Percentiles rank a stretch among this genome's conserved stretches.
phyloP scores from a whole-genome alignment of 2,329 filamentous ascomycete genomes.

The Incumbomyces delicatus region DNA sequence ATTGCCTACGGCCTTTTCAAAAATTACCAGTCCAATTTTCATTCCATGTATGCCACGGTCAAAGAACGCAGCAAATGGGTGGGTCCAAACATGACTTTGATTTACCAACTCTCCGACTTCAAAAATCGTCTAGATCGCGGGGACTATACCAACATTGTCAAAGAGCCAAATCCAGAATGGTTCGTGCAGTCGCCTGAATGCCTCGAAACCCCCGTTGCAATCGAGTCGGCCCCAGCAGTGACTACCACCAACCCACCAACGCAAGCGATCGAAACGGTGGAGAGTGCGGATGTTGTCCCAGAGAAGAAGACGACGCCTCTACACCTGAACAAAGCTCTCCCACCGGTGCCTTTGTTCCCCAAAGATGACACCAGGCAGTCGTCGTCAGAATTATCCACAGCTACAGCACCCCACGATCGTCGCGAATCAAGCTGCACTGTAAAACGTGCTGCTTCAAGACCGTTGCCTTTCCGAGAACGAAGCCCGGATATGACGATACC shows the following conservation, averaged over 20 bases:
- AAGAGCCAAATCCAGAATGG: constrained; percentile 13
- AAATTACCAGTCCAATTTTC: constrained; percentile 51
- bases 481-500: constrained; percentile 8
- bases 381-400: not conserved
- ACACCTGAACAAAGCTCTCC: constrained; percentile 16
- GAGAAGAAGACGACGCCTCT: constrained; percentile 7
- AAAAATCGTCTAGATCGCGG: constrained; percentile 32
- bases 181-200: constrained; percentile 8
- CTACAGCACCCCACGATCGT: not conserved
- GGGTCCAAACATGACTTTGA: constrained; percentile 59
- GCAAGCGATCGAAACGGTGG: not conserved
- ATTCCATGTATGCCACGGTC: constrained; percentile 54
- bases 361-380: constrained; percentile 6
- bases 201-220: constrained; percentile 1
- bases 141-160: constrained; percentile 17
- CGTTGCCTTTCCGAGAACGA: constrained; percentile 21
- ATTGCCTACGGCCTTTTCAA: constrained; percentile 58
- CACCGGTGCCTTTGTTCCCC: constrained; percentile 19
- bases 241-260: not conserved
- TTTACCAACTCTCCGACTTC: constrained; percentile 59
- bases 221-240: not conserved
- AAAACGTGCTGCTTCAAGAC: constrained; percentile 15
- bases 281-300: not conserved
- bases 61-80: constrained; percentile 58
- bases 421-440: not conserved